phyloP scores from a whole-genome alignment of 441 rosid species.

The Isatis lusitanica region DNA sequence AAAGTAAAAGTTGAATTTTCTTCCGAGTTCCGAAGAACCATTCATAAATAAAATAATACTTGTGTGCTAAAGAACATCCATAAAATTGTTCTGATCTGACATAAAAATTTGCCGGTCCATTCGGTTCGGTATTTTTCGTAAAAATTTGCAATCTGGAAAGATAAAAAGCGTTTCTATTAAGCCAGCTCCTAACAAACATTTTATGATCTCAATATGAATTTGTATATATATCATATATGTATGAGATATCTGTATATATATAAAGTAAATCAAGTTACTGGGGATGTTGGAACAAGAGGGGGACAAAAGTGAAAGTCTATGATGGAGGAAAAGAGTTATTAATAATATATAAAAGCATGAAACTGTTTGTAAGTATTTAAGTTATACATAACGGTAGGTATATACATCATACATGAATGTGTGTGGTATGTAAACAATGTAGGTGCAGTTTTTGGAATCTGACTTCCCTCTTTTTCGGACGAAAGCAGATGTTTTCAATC shows the following conservation, averaged over 20 bases:
- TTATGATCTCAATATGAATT: not conserved
- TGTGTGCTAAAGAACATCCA: not conserved
- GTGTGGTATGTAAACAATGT: constrained; percentile 10
- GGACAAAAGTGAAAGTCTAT: constrained; percentile 36
- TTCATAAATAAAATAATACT: too few species aligned
- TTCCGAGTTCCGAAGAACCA: not conserved
- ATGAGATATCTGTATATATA: constrained; percentile 4
- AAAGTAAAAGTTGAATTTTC: constrained; percentile 13
- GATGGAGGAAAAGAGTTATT: constrained; percentile 20
- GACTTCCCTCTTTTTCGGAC: constrained; percentile 35
- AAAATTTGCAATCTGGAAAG: not conserved
- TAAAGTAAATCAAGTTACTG: constrained; percentile 16
- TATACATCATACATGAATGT: constrained; percentile 20
- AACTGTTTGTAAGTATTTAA: not conserved
- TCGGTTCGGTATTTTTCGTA: not conserved
- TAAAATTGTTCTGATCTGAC: not conserved
- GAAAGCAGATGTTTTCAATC: constrained; percentile 30
- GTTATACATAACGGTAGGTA: not conserved
- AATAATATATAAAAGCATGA: not conserved
- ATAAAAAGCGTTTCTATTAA: too few species aligned
- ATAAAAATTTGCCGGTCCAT: constrained; percentile 19
- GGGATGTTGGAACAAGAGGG: constrained; percentile 31
- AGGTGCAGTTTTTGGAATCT: constrained; percentile 33
- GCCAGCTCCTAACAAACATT: not conserved
- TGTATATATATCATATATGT: not conserved